phyloP scores from a whole-genome alignment of 805 yeast genomes.

The Candida germanica region DNA sequence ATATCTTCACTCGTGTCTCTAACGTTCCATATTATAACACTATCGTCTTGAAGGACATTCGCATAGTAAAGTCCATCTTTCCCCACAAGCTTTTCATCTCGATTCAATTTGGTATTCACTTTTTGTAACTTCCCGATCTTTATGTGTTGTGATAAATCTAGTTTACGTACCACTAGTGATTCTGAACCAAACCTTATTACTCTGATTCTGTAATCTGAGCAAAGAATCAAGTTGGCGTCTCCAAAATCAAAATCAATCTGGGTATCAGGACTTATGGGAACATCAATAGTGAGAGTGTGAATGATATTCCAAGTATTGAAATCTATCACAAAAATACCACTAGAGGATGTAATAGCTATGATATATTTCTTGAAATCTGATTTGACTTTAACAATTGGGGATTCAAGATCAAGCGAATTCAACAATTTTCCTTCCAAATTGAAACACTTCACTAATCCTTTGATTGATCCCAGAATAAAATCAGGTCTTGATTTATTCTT shows the following conservation, averaged over 20 bases:
- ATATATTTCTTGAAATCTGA: conserved; percentile 28
- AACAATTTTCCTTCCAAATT: conserved; percentile 19
- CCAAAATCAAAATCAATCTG: conserved; percentile 32
- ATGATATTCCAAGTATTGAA: conserved; percentile 11
- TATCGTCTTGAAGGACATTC: conserved; percentile 37
- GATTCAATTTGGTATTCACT: neutral
- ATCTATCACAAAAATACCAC: conserved; percentile 18
- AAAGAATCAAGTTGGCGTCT: conserved; percentile 25
- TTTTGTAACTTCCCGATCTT: conserved; percentile 13
- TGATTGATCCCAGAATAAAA: conserved; percentile 21
- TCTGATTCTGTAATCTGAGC: conserved; percentile 17
- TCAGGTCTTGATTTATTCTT: conserved; percentile 23
- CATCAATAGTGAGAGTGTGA: conserved; percentile 4
- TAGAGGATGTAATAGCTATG: conserved; percentile 17
- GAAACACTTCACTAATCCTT: conserved; percentile 27
- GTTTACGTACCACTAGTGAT: neutral
- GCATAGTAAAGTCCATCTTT: conserved; percentile 41
- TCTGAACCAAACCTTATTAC: conserved; percentile 21
- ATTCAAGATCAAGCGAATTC: conserved; percentile 10
- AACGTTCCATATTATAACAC: conserved; percentile 42
- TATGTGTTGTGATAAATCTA: conserved; percentile 7
- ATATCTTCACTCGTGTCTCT: conserved; percentile 23
- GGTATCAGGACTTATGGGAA: conserved; percentile 4
- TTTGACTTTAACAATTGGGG: conserved; percentile 15
- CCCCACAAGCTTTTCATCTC: conserved; percentile 30